Evolutionary conservation across 192 early-diverging fungal genomes (phyloP).

Genomic region (Entophlyctis luteolus): DNA sequence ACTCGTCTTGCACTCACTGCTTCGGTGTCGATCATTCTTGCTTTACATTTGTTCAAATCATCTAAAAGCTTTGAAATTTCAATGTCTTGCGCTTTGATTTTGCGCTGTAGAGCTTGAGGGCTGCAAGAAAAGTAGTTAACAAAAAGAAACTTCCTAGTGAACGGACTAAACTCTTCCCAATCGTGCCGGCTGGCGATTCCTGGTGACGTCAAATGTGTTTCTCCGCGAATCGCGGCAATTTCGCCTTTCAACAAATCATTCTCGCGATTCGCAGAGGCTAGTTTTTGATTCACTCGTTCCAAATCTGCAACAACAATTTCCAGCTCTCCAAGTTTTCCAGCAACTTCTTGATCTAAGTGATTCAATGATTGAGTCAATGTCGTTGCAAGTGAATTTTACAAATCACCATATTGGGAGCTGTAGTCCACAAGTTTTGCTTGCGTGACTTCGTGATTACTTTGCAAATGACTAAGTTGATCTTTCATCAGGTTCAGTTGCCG

Average conservation of each 20-base stretch:
- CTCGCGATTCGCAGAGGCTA: constrained; percentile 64
- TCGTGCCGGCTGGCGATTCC: not conserved
- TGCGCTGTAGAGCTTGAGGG: constrained; percentile 10
- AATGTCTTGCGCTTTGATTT: constrained; percentile 28
- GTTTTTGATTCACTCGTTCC: constrained; percentile 71
- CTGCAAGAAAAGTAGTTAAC: not conserved
- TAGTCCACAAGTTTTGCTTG: constrained; percentile 66
- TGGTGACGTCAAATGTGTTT: not conserved
- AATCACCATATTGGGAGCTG: constrained; percentile 55
- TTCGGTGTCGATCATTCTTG: constrained; percentile 41
- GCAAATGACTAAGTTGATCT: constrained; percentile 64
- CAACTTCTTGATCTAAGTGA: constrained; percentile 65
- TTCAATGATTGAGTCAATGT: not conserved
- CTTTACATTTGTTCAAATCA: constrained; percentile 44
- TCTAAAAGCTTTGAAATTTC: constrained; percentile 43
- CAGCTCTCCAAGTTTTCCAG: constrained; percentile 76
- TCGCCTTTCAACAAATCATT: constrained; percentile 43
- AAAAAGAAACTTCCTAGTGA: not conserved
- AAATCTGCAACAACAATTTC: constrained; percentile 83
- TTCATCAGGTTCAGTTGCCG: constrained; percentile 76
- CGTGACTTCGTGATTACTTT: constrained; percentile 66
- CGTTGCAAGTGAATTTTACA: not conserved
- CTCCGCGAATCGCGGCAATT: constrained; percentile 15
- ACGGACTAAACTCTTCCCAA: constrained; percentile 19
- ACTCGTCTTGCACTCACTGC: constrained; percentile 33